phyloP scores from a whole-genome alignment of 805 yeast genomes.

The Zygoascus tannicola region DNA sequence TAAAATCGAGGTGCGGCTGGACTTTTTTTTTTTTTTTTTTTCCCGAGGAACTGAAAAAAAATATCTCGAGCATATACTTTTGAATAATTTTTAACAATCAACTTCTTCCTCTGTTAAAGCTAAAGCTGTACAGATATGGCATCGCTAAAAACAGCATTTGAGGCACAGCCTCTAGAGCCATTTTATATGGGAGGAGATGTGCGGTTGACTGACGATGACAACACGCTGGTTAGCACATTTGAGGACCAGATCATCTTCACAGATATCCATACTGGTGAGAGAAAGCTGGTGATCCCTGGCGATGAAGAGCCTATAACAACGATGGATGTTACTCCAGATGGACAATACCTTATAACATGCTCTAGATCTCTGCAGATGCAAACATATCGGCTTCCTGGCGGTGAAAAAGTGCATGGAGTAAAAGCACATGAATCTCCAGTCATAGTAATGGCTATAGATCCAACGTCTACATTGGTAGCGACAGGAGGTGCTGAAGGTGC shows the following conservation, averaged over 20 bases:
- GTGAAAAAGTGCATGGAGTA: constrained; percentile 23
- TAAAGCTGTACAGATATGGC: not conserved
- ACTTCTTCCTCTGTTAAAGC: no score
- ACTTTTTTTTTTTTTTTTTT: constrained; percentile 1
- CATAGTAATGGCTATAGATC: constrained; percentile 65
- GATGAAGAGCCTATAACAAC: constrained; percentile 79
- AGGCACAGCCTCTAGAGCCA: constrained; percentile 53
- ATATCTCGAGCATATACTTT: not conserved
- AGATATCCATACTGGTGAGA: constrained; percentile 47
- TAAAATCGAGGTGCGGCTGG: constrained; percentile 1
- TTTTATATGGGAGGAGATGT: constrained; percentile 84
- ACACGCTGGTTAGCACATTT: constrained; percentile 68
- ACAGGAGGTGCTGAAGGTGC: constrained; percentile 94
- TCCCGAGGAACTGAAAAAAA: not conserved
- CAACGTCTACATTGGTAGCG: constrained; percentile 77
- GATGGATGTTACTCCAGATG: constrained; percentile 69
- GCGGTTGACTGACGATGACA: constrained; percentile 48
- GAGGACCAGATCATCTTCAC: constrained; percentile 69
- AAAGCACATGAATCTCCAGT: constrained; percentile 61
- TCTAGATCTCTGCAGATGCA: constrained; percentile 79
- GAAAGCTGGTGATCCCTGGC: constrained; percentile 59
- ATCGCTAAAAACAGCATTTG: constrained; percentile 34
- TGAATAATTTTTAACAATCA: no score
- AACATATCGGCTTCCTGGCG: constrained; percentile 41
- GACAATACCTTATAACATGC: constrained; percentile 54